Base-by-base conservation (phyloP, 1,284 basidiomycete species). In the Apiotrichum veenhuisii region DNA sequence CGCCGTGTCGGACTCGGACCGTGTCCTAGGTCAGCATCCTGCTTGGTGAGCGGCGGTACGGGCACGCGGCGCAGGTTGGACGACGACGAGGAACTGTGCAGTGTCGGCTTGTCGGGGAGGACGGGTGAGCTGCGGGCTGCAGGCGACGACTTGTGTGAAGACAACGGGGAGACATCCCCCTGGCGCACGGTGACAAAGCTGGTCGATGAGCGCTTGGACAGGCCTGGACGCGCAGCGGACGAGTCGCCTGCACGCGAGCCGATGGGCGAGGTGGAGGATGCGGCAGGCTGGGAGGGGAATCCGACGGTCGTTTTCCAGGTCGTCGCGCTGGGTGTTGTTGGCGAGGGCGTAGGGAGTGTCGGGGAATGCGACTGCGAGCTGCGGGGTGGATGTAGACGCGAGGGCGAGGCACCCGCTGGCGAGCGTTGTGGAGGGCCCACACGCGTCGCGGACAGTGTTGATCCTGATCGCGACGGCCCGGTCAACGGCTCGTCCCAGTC, bases 401-500 rank as follows among this genome's bases (percentile, higher is more conserved):
- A 22, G 5, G 37, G 49, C 9, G 46, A 18, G 17, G 46, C 9
- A 5, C 9, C 46, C 14, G 48, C 51, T 1, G 53, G 25, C 18
- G 56, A 54, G 26, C 56, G 56, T 22, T 43, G 44, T n/a, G 43
- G 42, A 14, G 46, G 22, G 47, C 17, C 40, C 7, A 40, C n/a
- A n/a, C 30, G 33, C 22, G 40, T 38, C 30, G 53, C 45, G 12
- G 53, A 38, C 25, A 34, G 46, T 7, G 36, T 25, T 20, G 50
- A 30, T 5, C 40, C 34, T 2, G 57, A 42, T 4, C 55, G 55
- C 30, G 59, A 52, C 50, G 58, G 55, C 11, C 55, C 59, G 2
- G 58, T 30, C 23, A 58, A 23, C 14, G 52, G 52, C 27, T 56
- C 58, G n/a, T 62, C 60, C 60, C 60, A 62, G 41, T 62, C 60